Percentiles rank a stretch among this genome's conserved stretches.
These are phyloP conservation scores for Puccinia hordei DNA, from an alignment of 1,284 basidiomycete species.

Conservation along the genomic window DNA sequence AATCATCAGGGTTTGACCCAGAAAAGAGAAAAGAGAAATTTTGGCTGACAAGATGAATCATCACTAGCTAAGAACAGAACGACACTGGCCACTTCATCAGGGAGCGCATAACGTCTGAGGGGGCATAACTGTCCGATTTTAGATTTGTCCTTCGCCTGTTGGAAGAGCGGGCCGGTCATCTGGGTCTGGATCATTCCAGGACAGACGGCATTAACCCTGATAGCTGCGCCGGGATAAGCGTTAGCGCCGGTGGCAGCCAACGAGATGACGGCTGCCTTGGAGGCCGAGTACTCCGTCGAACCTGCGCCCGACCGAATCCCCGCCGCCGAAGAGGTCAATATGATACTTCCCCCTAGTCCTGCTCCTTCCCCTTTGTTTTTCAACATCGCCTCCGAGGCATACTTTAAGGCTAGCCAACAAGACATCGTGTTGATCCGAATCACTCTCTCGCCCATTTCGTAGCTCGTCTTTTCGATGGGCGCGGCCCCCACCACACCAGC, in stretches of 20 bases:
- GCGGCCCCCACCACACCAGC: constrained; percentile 56
- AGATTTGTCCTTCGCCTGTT: constrained; percentile 56
- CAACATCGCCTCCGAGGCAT: constrained; percentile 56
- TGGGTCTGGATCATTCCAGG: constrained; percentile 53
- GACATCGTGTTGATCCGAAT: constrained; percentile 56
- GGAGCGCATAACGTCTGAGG: constrained; percentile 56
- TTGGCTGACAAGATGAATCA: constrained; percentile 55
- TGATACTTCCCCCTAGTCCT: constrained; percentile 54
- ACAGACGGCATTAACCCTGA: constrained; percentile 57
- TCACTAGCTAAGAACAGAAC: constrained; percentile 57
- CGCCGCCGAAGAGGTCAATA: constrained; percentile 57
- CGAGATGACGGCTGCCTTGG: constrained; percentile 57
- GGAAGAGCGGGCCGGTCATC: constrained; percentile 57
- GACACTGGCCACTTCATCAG: constrained; percentile 56
- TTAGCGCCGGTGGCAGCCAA: constrained; percentile 56
- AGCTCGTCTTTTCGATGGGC: constrained; percentile 55
- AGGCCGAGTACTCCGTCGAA: constrained; percentile 57
- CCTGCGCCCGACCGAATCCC: constrained; percentile 57
- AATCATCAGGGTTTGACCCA: neutral
- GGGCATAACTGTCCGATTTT: constrained; percentile 58
- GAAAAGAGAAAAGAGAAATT: neutral
- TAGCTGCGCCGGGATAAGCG: constrained; percentile 55
- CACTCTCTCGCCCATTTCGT: constrained; percentile 56
- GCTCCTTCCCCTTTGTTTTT: neutral
- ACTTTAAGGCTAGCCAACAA: constrained; percentile 58